Evolutionary conservation across 2,329 filamentous ascomycete genomes (phyloP), one percentile per base, ranked within the genome.

Genomic region (Xylariales sp.): DNA sequence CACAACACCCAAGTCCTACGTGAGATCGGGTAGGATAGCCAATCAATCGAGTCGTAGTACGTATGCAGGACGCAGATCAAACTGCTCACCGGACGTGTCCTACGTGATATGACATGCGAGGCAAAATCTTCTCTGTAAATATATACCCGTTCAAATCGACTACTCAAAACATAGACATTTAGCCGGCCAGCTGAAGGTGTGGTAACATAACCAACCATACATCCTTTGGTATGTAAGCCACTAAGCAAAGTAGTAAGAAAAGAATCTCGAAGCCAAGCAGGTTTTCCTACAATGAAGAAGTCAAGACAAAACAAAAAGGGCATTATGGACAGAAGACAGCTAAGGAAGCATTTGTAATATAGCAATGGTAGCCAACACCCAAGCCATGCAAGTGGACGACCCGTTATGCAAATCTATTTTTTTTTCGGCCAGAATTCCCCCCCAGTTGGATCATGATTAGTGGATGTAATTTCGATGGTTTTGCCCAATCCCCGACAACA

Each of bases 381-480:
- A 58, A 48, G 56, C 57, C 39, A 68, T 68, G 65, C 68, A 65
- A 65, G 53, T 55, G 48, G n/a, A 60, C 57, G 39, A 60, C 48
- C 30, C 41, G 61, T 43, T 50, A 64, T 62, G 56, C 65, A 65
- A 64, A 53, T 68, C 62, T 62, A 67, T 41, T 43, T 18, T 58
- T 59, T 45, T 61, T 52, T 46, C 16, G 18, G 30, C 52, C 39
- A 65, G 45, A 54, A 34, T 28, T 41, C 23, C 32, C 23, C 23
- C 23, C 32, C 53, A 30, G 39, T 34, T 43, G 49, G 34, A 56
- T 18, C 52, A 43, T 18, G 36, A 49, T 52, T 45, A 39, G 12
- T 39, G n/a, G 5, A 48, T 58, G 53, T 23, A 46, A 36, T 45
- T 59, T 52, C 18, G 7, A 3, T 34, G 28, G 43, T 28, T 48